A percentile compares a stretch with the other conserved stretches of the same genome.
phyloP scores from a whole-genome alignment of 129 eudicot species.

The Apium graveolens region DNA sequence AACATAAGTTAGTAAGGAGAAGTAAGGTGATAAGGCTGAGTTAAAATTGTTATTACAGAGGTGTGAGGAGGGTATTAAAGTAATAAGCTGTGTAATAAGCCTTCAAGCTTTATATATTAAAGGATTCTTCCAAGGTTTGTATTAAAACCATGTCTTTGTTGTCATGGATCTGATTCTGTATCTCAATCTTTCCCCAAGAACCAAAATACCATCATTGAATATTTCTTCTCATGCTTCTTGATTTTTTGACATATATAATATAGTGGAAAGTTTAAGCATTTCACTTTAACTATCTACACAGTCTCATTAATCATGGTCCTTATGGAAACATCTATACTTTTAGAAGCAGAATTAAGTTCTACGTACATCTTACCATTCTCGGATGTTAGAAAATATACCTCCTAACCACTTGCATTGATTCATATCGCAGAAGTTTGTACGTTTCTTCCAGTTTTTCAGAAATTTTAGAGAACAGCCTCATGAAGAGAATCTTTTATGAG shows the following conservation, averaged over 20 bases:
- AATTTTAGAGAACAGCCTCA: background rate
- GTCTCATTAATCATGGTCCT: no score
- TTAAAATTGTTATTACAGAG: no score
- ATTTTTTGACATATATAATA: background rate
- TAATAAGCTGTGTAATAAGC: no score
- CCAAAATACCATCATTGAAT: background rate
- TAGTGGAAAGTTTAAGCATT: background rate
- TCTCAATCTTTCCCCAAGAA: background rate
- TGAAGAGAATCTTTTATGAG: no score
- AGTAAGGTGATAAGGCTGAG: no score
- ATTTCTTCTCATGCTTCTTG: background rate
- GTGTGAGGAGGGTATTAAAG: no score
- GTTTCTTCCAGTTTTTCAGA: background rate
- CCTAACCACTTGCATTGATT: constrained; percentile 1
- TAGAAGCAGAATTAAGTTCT: background rate
- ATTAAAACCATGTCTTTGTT: background rate
- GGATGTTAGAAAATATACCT: background rate
- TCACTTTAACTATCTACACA: background rate
- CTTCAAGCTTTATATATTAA: no score
- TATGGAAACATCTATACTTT: background rate
- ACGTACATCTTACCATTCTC: background rate
- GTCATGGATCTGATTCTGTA: background rate
- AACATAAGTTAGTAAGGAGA: no score
- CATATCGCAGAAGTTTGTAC: background rate
- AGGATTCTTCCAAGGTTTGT: background rate